Percentiles rank a stretch among this genome's conserved stretches.
Evolutionary conservation across 768 basidiomycete genomes (phyloP).

Genomic region (Boletus barrowsii): DNA sequence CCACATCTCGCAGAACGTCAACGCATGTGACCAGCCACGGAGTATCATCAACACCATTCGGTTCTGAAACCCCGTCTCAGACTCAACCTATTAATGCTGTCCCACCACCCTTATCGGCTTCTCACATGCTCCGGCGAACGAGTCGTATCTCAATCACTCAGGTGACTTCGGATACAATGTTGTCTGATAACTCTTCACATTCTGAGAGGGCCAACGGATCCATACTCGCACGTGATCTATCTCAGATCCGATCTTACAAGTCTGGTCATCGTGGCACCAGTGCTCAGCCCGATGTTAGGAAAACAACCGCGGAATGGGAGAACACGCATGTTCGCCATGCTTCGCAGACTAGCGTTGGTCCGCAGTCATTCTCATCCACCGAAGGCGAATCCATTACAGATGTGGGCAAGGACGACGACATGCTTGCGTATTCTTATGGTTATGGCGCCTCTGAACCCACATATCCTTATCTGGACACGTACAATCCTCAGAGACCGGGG

Average conservation of each 20-base stretch:
- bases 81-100: slow-evolving; percentile 7
- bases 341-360: slow-evolving; percentile 3
- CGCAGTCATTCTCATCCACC: slow-evolving; percentile 1
- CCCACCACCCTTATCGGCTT: slow-evolving; percentile 2
- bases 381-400: slow-evolving; percentile 15
- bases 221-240: slow-evolving; percentile 8
- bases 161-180: slow-evolving; percentile 2
- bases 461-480: slow-evolving; percentile 33
- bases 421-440: slow-evolving; percentile 23
- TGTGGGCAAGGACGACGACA: slow-evolving; percentile 1
- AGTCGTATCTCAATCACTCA: slow-evolving; percentile 14
- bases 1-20: slow-evolving; percentile 15
- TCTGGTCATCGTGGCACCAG: slow-evolving; percentile 18
- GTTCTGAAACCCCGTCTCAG: slow-evolving; percentile 8
- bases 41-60: not conserved
- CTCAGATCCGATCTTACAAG: slow-evolving; percentile 21
- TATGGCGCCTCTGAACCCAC: slow-evolving; percentile 24
- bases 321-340: not conserved
- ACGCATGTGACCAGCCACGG: slow-evolving; percentile 7
- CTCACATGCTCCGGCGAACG: slow-evolving; percentile 25
- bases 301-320: slow-evolving; percentile 9
- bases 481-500: slow-evolving; percentile 20
- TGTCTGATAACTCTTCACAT: not conserved
- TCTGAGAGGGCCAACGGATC: slow-evolving; percentile 6
- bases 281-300: slow-evolving; percentile 6